Evolutionary conservation across 1,139 yeast genomes (phyloP).

Genomic region (Diutina pseudorugosa): DNA sequence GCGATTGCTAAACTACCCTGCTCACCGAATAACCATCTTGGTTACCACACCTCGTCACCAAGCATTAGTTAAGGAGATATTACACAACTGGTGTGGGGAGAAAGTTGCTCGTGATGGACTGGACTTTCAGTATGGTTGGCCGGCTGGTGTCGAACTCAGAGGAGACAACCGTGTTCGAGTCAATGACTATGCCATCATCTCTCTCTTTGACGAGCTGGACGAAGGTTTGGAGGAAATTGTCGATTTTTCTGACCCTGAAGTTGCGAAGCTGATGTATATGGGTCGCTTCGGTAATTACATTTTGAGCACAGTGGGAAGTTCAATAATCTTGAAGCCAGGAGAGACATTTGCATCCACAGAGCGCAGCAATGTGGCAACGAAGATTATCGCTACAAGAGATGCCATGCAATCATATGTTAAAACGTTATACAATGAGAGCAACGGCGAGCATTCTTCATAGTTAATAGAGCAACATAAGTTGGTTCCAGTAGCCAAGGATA

Average conservation of each 20-base stretch:
- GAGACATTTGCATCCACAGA: not conserved
- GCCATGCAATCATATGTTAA: not conserved
- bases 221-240: not conserved
- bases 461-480: too few species aligned
- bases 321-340: not conserved
- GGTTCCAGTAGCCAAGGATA: too few species aligned
- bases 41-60: not conserved
- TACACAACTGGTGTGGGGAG: not conserved
- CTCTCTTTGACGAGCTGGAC: not conserved
- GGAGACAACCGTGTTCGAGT: not conserved
- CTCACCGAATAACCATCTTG: not conserved
- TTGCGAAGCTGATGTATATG: not conserved
- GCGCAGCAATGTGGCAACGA: not conserved
- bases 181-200: not conserved
- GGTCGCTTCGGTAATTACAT: constrained; percentile 1
- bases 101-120: not conserved
- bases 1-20: not conserved
- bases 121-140: not conserved
- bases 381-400: not conserved
- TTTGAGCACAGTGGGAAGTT: not conserved
- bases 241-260: not conserved
- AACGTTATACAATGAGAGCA: not conserved
- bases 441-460: too few species aligned
- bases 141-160: not conserved
- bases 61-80: not conserved